Conservation (phyloP, 495 filamentous ascomycete species). For the Pyrenula massariospora region DNA sequence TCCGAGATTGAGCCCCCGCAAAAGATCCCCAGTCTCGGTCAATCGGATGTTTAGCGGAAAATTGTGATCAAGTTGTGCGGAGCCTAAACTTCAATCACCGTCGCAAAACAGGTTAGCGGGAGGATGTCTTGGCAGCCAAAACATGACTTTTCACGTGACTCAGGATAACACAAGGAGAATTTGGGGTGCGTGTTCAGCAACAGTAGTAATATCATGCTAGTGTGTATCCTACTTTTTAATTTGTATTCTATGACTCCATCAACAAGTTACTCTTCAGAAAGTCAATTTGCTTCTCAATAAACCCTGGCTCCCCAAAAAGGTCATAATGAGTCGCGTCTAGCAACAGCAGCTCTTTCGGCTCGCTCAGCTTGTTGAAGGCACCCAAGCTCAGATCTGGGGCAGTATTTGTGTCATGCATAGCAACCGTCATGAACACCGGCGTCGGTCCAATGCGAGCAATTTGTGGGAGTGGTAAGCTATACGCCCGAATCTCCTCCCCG, state of each 20-base stretch:
- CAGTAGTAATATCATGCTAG: too few species aligned
- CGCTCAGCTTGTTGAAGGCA: slow-evolving; percentile 11
- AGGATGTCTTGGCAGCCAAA: not conserved
- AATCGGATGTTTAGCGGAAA: not conserved
- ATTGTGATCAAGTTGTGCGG: not conserved
- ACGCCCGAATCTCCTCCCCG: slow-evolving; percentile 9
- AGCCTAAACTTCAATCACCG: not conserved
- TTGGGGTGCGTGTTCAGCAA: too few species aligned
- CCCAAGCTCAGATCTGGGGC: slow-evolving; percentile 9
- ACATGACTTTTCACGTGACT: too few species aligned
- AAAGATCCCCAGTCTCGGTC: not conserved
- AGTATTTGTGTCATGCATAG: slow-evolving; percentile 9
- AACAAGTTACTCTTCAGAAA: not conserved
- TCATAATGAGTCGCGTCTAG: slow-evolving; percentile 17
- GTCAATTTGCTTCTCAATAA: slow-evolving; percentile 1
- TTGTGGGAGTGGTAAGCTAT: slow-evolving; percentile 8
- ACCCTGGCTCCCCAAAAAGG: slow-evolving; percentile 13
- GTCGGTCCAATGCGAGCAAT: slow-evolving; percentile 20
- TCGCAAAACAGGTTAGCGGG: not conserved
- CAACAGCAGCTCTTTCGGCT: slow-evolving; percentile 19
- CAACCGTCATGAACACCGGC: slow-evolving; percentile 19
- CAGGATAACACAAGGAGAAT: too few species aligned
- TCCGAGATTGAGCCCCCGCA: not conserved
- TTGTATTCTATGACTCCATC: not conserved
- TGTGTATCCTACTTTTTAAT: too few species aligned